A percentile compares a stretch with the other conserved stretches of the same genome.
phyloP scores from a whole-genome alignment of 1,284 basidiomycete species.

The Quambalaria eucalypti region DNA sequence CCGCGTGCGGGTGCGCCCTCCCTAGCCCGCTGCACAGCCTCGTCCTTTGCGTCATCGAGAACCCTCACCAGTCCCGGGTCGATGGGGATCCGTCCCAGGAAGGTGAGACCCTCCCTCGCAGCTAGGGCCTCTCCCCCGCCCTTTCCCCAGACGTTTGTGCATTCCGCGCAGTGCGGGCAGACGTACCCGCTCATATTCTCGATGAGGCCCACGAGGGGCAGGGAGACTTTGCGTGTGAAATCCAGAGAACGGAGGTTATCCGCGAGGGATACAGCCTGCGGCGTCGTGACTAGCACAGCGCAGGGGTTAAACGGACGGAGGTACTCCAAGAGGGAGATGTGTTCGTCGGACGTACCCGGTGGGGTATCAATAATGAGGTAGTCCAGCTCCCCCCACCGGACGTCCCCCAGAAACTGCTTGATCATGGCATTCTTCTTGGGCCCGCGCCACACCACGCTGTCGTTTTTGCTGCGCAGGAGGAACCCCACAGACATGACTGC shows the following conservation, averaged over 20 bases:
- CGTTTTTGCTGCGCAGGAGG: constrained; percentile 75
- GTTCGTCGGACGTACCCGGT: constrained; percentile 93
- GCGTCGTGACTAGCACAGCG: constrained; percentile 87
- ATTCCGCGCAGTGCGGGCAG: constrained; percentile 73
- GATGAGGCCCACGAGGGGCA: constrained; percentile 86
- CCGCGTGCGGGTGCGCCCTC: background rate
- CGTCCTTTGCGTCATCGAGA: constrained; percentile 61
- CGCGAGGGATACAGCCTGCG: constrained; percentile 88
- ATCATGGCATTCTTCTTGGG: constrained; percentile 99
- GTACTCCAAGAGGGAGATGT: constrained; percentile 88
- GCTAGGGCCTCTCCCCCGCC: constrained; percentile 75
- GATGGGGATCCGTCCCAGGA: constrained; percentile 84
- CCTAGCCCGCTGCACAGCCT: constrained; percentile 11
- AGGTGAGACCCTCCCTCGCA: constrained; percentile 61
- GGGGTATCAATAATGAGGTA: constrained; percentile 96
- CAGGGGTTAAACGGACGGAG: constrained; percentile 61
- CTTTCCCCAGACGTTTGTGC: constrained; percentile 88
- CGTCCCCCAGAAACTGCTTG: constrained; percentile 88
- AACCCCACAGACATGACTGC: constrained; percentile 97
- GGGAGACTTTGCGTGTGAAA: constrained; percentile 74
- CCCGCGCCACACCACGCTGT: constrained; percentile 93
- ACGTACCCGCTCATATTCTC: constrained; percentile 99
- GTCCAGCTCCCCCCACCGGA: constrained; percentile 91
- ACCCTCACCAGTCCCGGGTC: constrained; percentile 83
- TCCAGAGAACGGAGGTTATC: constrained; percentile 93